Conservation (phyloP, 108 stramenopile species). For the Nannochloropsis oceanica region DNA sequence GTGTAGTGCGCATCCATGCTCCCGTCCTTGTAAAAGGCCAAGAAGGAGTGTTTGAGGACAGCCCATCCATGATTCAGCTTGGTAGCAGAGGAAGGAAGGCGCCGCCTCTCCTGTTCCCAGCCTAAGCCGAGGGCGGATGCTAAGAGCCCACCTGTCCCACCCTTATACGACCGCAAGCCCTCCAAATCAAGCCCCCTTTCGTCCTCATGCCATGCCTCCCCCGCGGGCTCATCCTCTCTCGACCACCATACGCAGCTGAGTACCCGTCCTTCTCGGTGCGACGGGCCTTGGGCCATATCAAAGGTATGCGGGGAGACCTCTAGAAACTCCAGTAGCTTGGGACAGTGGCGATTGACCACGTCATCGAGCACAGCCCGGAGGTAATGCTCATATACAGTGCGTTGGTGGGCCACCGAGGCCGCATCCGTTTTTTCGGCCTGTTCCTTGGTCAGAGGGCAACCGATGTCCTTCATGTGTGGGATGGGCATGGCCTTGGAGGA, state of each 20-base stretch:
- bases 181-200: background rate
- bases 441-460: background rate
- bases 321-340: background rate
- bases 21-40: background rate
- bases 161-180: background rate
- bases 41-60: background rate
- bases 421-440: background rate
- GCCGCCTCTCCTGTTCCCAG: background rate
- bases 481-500: background rate
- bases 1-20: background rate
- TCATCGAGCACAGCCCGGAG: background rate
- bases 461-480: background rate
- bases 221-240: background rate
- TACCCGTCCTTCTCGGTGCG: background rate
- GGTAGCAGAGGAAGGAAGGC: background rate
- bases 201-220: background rate
- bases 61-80: background rate
- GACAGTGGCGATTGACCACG: background rate
- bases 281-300: background rate
- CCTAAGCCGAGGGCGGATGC: background rate
- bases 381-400: background rate
- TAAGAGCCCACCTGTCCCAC: background rate
- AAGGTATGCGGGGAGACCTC: background rate
- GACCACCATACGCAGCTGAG: background rate
- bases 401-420: background rate